Conservation (phyloP, 768 basidiomycete species). For the Trametes cingulata region DNA sequence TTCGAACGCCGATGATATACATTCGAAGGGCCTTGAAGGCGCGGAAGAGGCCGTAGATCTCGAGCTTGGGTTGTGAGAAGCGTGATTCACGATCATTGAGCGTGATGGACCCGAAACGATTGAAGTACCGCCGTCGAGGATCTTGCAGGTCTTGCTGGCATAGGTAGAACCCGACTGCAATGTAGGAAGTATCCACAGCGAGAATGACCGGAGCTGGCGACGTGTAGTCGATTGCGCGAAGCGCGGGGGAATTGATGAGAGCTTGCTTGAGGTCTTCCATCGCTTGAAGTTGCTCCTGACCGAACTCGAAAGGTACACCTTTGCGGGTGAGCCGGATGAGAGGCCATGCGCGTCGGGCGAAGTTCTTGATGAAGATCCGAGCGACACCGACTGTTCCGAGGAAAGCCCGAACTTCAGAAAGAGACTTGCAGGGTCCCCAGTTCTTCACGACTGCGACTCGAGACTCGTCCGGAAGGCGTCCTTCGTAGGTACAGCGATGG, state of each 20-base stretch:
- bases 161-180: conserved; percentile 30
- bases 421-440: conserved; percentile 24
- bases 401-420: conserved; percentile 30
- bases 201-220: conserved; percentile 19
- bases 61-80: conserved; percentile 33
- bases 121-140: conserved; percentile 23
- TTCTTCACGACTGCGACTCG: conserved; percentile 29
- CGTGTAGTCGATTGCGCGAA: conserved; percentile 25
- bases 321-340: conserved; percentile 25
- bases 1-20: conserved; percentile 30
- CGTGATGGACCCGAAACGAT: conserved; percentile 40
- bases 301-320: conserved; percentile 23
- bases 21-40: conserved; percentile 14
- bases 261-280: conserved; percentile 23
- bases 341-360: conserved; percentile 15
- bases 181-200: conserved; percentile 29
- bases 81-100: conserved; percentile 36
- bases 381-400: conserved; percentile 25
- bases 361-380: conserved; percentile 26
- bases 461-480: conserved; percentile 29
- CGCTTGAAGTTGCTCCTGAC: conserved; percentile 8
- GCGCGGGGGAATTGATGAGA: conserved; percentile 5
- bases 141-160: conserved; percentile 24
- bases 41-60: conserved; percentile 28
- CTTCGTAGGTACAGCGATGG: conserved; percentile 40